Evolutionary conservation across 768 basidiomycete genomes (phyloP).

Genomic region (Pisolithus sp.): DNA sequence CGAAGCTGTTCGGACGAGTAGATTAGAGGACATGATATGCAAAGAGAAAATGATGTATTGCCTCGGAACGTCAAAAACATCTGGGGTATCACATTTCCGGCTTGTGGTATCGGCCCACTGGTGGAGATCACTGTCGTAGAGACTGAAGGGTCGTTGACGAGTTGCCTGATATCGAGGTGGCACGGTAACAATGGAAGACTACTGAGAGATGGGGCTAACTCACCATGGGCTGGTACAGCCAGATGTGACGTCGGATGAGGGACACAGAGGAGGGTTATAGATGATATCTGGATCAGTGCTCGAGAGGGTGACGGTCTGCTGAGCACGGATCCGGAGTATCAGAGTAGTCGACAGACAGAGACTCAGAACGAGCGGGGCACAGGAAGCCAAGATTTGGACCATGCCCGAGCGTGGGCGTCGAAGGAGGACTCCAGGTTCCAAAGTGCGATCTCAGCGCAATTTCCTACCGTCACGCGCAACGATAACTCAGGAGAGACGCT

Average conservation of each 20-base stretch:
- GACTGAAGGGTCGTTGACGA: conserved; percentile 9
- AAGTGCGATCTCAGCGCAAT: neutral
- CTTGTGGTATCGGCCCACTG: conserved; percentile 36
- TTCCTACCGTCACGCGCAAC: too few species aligned
- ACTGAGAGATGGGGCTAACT: neutral
- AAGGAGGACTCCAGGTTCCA: neutral
- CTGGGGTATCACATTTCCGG: conserved; percentile 45
- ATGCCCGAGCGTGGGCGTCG: neutral
- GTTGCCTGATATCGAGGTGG: conserved; percentile 14
- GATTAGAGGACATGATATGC: neutral
- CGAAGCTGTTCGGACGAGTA: conserved; percentile 28
- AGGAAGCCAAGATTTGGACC: conserved; percentile 19
- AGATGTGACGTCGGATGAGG: conserved; percentile 3
- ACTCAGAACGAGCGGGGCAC: conserved; percentile 10
- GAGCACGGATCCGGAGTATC: conserved; percentile 7
- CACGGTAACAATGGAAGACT: neutral
- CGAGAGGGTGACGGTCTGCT: conserved; percentile 16
- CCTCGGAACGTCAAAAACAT: conserved; percentile 54
- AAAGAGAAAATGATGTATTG: conserved; percentile 13
- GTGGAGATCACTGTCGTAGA: conserved; percentile 25
- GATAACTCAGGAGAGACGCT: too few species aligned
- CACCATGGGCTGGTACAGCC: conserved; percentile 24
- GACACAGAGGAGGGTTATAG: conserved; percentile 22
- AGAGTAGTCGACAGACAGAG: conserved; percentile 7
- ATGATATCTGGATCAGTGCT: conserved; percentile 21